These are phyloP conservation scores for Zasmidium cellare DNA, from an alignment of 2,329 filamentous ascomycete genomes.

Conservation along the genomic window DNA sequence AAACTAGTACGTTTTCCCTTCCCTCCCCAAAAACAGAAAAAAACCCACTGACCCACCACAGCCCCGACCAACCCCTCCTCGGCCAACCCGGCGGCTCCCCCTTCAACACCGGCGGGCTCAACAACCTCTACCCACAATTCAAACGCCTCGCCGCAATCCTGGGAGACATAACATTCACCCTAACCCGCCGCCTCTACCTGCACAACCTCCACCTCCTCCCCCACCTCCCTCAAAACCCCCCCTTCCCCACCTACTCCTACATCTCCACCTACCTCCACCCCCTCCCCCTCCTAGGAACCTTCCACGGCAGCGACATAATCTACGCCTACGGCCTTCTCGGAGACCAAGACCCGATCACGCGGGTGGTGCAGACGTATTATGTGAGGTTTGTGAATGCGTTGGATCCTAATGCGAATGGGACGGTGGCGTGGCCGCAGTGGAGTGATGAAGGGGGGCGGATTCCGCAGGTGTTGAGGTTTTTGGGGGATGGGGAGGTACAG, in stretches of 20 bases:
- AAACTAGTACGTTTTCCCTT: too few relatives aligned
- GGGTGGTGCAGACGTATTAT: constrained; percentile 68
- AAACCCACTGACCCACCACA: too few relatives aligned
- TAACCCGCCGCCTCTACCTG: constrained; percentile 68
- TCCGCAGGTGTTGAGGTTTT: constrained; percentile 53
- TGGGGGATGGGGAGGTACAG: constrained; percentile 36
- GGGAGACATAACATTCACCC: constrained; percentile 73
- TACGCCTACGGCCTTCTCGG: constrained; percentile 11
- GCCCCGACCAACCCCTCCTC: constrained; percentile 44
- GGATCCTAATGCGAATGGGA: constrained; percentile 55
- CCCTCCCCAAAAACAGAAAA: too few relatives aligned
- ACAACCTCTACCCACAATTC: constrained; percentile 73
- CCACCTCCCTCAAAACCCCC: constrained; percentile 47
- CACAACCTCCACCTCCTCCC: constrained; percentile 41
- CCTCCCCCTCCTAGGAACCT: constrained; percentile 71
- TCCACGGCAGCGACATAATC: constrained; percentile 60
- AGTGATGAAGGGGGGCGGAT: constrained; percentile 27
- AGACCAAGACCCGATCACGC: constrained; percentile 16
- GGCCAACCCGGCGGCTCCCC: constrained; percentile 64
- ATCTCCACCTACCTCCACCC: constrained; percentile 71
- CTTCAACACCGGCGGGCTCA: constrained; percentile 66
- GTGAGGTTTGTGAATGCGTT: constrained; percentile 69
- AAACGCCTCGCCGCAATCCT: constrained; percentile 73
- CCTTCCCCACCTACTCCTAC: constrained; percentile 65
- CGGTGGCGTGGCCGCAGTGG: constrained; percentile 56